phyloP scores from a whole-genome alignment of 371 early-diverging fungal genomes.

The Mortierella sp. region DNA sequence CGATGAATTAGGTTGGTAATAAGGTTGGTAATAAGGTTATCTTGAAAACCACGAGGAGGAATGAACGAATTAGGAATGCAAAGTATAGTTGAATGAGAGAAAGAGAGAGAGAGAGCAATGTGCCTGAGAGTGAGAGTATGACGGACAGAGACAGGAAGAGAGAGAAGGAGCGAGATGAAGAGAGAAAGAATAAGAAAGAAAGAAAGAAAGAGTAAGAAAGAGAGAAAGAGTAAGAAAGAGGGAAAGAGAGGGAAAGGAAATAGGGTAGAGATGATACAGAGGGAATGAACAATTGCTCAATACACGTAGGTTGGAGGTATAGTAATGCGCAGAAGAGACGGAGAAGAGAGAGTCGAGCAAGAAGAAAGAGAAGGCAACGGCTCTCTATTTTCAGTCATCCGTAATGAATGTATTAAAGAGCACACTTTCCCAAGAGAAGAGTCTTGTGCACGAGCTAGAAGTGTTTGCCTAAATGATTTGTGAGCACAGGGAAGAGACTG shows the following conservation, averaged over 20 bases:
- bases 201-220: background rate
- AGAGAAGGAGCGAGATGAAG: background rate
- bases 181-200: background rate
- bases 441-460: background rate
- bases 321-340: too few relatives aligned
- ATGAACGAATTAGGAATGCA: background rate
- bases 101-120: background rate
- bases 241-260: background rate
- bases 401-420: too few relatives aligned
- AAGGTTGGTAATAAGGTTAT: too few relatives aligned
- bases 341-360: background rate
- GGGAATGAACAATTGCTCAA: too few relatives aligned
- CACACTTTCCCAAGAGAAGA: slow-evolving; percentile 1
- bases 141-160: background rate
- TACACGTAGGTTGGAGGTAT: too few relatives aligned
- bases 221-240: background rate
- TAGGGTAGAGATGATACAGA: background rate
- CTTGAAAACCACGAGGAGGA: too few relatives aligned
- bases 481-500: too few relatives aligned
- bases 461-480: too few relatives aligned
- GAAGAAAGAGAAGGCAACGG: too few relatives aligned
- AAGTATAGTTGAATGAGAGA: background rate
- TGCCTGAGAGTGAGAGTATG: background rate
- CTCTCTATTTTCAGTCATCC: too few relatives aligned
- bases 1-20: too few relatives aligned